Evolutionary conservation across 768 basidiomycete genomes (phyloP).

Genomic region (Boletus sp.): DNA sequence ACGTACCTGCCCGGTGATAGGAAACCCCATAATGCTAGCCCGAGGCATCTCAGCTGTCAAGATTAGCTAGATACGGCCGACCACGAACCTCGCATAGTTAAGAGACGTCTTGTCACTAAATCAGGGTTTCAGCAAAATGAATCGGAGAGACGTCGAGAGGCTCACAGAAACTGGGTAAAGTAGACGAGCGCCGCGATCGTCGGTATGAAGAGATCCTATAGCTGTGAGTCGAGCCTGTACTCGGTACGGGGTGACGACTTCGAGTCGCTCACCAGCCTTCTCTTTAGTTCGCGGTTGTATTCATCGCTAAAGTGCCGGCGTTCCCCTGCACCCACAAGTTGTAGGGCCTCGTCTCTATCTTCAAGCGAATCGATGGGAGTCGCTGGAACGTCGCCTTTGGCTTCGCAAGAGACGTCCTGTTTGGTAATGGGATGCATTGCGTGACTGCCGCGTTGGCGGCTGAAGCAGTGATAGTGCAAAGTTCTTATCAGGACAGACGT

Average conservation of each 20-base stretch:
- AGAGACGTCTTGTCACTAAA: slow-evolving; percentile 40
- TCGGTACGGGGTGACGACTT: background rate
- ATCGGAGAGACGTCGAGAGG: background rate
- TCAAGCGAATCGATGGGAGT: background rate
- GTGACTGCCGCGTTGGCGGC: background rate
- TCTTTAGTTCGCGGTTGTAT: slow-evolving; percentile 51
- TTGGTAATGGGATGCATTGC: background rate
- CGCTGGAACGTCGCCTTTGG: background rate
- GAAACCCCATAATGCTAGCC: slow-evolving; percentile 34
- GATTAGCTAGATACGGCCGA: background rate
- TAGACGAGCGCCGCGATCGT: slow-evolving; percentile 41
- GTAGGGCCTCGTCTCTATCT: slow-evolving; percentile 58
- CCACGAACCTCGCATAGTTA: slow-evolving; percentile 38
- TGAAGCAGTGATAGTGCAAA: background rate
- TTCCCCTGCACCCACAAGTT: slow-evolving; percentile 39
- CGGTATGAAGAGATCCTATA: slow-evolving; percentile 36
- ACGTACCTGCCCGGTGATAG: slow-evolving; percentile 8
- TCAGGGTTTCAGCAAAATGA: too few species aligned
- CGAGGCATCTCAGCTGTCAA: background rate
- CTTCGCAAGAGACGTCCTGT: background rate
- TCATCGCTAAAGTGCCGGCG: slow-evolving; percentile 54
- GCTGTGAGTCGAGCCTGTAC: background rate
- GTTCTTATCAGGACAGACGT: background rate
- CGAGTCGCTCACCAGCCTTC: slow-evolving; percentile 51
- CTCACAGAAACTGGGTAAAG: slow-evolving; percentile 40